Evolutionary conservation across 345 rosid genomes (phyloP), one percentile per base, ranked within the genome.

Genomic region (Acer saccharum): DNA sequence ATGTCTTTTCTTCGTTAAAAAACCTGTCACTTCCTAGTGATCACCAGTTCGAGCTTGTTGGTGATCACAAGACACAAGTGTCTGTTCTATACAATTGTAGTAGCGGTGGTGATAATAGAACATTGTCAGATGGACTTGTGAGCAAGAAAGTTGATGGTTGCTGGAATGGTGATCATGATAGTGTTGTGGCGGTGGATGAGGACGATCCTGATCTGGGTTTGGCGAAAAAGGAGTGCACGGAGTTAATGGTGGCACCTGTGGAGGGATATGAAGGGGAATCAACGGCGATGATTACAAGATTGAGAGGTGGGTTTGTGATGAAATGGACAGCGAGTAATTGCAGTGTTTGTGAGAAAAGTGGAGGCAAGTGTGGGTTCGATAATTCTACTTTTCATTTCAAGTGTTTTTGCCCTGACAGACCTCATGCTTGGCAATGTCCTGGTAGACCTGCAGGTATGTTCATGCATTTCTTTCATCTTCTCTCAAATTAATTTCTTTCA

Each of bases 331-430:
- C 87, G 20, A 85, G 85, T 67, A 2, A 84, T 57, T 90, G 93
- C 72, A 80, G 78, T 62, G 4, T n/a, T 0, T 88, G 93, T 62
- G 43, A 72, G 29, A 0, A 0, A 1, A 87, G 87, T 64, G 91
- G 90, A 0, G 93, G 93, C 55, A 73, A 29, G 81, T 90, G 93
- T 39, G 93, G 93, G 4, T 82, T 88, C 60, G 11, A 90, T 62
- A 0, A 0, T 3, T 0, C 1, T 0, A 68, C 25, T 0, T 64
- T 14, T 54, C 85, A 69, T 54, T 86, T 90, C 83, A 69, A 44
- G 72, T 90, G 91, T 41, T 90, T 73, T 71, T 90, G 91, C 81
- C 87, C 89, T 0, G 91, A 90, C 23, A 66, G 91, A 29, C 86
- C 91, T 52, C 91, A 86, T 71, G 68, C 79, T 63, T 3, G 18